Percentiles rank a stretch among this genome's conserved stretches.
These are phyloP conservation scores for Trichophyton benhamiae DNA, from an alignment of 2,329 filamentous ascomycete genomes.

Conservation along the genomic window DNA sequence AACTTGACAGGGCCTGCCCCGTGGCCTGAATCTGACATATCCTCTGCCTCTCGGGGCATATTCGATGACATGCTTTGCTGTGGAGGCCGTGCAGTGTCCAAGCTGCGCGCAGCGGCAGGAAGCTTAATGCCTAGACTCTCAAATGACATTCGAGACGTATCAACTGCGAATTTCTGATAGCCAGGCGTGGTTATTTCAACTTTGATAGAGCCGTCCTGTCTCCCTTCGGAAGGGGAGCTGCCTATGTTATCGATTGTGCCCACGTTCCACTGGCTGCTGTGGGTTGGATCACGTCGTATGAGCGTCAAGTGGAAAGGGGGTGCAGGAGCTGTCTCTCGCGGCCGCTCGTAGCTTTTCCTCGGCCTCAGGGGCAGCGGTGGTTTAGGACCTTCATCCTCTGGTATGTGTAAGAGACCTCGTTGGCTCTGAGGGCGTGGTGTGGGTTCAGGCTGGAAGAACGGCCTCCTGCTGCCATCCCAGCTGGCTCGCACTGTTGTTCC, in stretches of 20 bases:
- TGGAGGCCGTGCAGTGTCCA: not conserved
- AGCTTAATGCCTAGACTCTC: conserved; percentile 20
- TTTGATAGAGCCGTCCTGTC: conserved; percentile 27
- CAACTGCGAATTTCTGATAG: conserved; percentile 45
- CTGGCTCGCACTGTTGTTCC: conserved; percentile 5
- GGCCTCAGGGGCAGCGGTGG: conserved; percentile 1
- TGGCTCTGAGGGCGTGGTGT: conserved; percentile 1
- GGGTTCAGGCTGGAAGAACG: not conserved
- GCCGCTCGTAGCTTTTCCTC: conserved; percentile 6
- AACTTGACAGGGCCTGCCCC: conserved; percentile 8
- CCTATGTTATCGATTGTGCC: conserved; percentile 45
- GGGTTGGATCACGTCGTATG: conserved; percentile 60
- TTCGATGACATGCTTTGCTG: not conserved
- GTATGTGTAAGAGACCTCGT: not conserved
- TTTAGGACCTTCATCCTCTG: not conserved
- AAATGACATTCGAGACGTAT: conserved; percentile 26
- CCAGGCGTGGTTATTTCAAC: conserved; percentile 49
- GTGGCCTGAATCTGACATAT: not conserved
- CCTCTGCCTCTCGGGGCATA: not conserved
- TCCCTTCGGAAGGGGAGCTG: conserved; percentile 8
- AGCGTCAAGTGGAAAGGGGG: conserved; percentile 39
- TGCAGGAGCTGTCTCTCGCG: not conserved
- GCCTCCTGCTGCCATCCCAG: conserved; percentile 4
- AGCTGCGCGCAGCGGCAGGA: conserved; percentile 2
- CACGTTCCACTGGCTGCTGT: conserved; percentile 63